Evolutionary conservation across 352 stramenopile genomes (phyloP).

Genomic region (Phytophthora parvispora): DNA sequence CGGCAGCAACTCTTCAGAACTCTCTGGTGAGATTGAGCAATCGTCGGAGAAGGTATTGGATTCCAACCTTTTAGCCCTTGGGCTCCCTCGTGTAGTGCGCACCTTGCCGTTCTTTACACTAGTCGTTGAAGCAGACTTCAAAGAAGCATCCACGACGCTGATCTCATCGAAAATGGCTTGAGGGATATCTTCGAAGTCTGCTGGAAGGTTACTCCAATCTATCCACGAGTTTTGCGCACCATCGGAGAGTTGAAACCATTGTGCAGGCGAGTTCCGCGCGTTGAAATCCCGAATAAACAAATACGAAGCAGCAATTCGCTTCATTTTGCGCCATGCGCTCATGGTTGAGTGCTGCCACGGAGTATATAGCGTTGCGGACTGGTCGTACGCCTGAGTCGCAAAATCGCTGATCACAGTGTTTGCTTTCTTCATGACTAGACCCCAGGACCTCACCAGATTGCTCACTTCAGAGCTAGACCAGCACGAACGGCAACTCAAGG

Average conservation of each 20-base stretch:
- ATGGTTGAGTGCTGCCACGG: conserved; percentile 15
- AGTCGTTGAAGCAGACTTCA: not conserved
- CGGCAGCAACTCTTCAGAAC: not conserved
- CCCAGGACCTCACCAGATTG: conserved; percentile 22
- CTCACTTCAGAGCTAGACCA: conserved; percentile 16
- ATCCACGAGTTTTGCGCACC: conserved; percentile 7
- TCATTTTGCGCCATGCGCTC: conserved; percentile 37
- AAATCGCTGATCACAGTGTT: conserved; percentile 4
- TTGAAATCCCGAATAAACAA: conserved; percentile 30
- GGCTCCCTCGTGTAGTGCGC: not conserved
- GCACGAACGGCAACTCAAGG: conserved; percentile 9
- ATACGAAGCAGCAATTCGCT: conserved; percentile 24
- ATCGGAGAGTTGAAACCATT: conserved; percentile 27
- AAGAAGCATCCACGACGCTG: conserved; percentile 5
- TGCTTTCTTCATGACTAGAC: conserved; percentile 11
- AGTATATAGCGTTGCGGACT: conserved; percentile 19
- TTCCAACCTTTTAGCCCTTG: not conserved
- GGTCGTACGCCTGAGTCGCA: conserved; percentile 2
- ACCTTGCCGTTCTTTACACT: not conserved
- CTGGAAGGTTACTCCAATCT: conserved; percentile 19
- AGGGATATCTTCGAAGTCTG: conserved; percentile 38
- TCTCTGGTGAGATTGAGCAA: conserved; percentile 1
- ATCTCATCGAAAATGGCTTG: conserved; percentile 26
- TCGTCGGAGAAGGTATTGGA: not conserved
- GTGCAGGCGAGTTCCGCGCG: not conserved